Evolutionary conservation across 2,329 filamentous ascomycete species (phyloP), one percentile per base, ranked within the genome.

Genomic region (Venturia effusa): DNA sequence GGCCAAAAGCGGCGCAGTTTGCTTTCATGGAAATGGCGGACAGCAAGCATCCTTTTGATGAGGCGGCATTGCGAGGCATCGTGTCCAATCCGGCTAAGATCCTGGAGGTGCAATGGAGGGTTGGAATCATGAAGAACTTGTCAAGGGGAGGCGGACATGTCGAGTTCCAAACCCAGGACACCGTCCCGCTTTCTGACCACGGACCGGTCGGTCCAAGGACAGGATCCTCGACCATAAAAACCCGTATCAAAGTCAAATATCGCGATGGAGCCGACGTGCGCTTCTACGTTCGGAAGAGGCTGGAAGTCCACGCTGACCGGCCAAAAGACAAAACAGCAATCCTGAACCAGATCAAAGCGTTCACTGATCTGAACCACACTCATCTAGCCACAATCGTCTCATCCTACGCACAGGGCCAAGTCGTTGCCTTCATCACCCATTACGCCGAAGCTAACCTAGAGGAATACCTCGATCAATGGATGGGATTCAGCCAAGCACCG

Each of bases 71-170:
- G 0, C 71, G 73, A 48, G 72, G 73, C 5, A 76, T 77, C 43
- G 74, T 75, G 19, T 68, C 70, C 32, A 70, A 76, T 65, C 70
- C 74, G 24, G 70, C 69, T n/a, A 72, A 71, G 60, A 70, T 75
- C 6, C 70, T 76, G n/a, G 71, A 73, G 17, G 71, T 73, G 63
- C 75, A 77, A 61, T 77, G 75, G 75, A 72, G 73, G 39, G 74
- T 74, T n/a, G 64, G 30, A 27, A 74, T 74, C 4, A 71, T 73
- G 7, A 75, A 75, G 62, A 74, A 77, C 60, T 67, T 77, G 37
- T 70, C 72, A 1, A 64, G 73, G 63, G 75, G 71, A 37, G 74
- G 75, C 19, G 64, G 63, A 19, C 75, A 77, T 59, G 70, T 74
- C 8, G 75, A 77, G 39, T 74, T 75, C 57, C 68, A 67, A 4